Conservation (phyloP, 176 grass and related monocot species). For the Eragrostis nindensis region DNA sequence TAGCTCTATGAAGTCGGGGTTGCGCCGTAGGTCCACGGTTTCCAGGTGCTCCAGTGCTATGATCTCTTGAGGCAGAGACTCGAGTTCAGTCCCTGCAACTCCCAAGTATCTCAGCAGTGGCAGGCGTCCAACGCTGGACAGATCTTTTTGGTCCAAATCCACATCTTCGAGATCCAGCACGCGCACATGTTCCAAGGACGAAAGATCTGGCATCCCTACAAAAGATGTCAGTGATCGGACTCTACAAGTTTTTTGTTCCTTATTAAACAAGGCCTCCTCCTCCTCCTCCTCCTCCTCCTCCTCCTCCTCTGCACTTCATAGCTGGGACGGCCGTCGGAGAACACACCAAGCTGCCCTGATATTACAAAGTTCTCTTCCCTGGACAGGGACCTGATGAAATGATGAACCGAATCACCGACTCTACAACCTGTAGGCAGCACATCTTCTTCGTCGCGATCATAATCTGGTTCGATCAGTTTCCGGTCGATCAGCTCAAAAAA, state of each 20-base stretch:
- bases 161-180: slow-evolving; percentile 29
- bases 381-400: background rate
- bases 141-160: too few relatives aligned
- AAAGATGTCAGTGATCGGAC: background rate
- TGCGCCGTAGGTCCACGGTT: slow-evolving; percentile 27
- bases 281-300: too few relatives aligned
- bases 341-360: background rate
- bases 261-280: background rate
- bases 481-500: slow-evolving; percentile 4
- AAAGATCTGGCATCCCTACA: background rate
- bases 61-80: background rate
- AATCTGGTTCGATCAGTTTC: slow-evolving; percentile 12
- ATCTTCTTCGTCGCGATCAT: background rate
- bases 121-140: background rate
- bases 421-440: background rate
- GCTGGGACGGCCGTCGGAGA: too few relatives aligned
- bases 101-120: slow-evolving; percentile 27
- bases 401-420: background rate
- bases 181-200: background rate
- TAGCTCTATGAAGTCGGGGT: background rate
- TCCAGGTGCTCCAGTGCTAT: slow-evolving; percentile 5
- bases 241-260: background rate
- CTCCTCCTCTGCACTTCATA: too few relatives aligned
- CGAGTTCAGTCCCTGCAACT: background rate
- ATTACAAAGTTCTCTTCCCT: slow-evolving; percentile 13